Base-by-base conservation (phyloP, 495 filamentous ascomycete genomes). In the Cercophora newfieldiana region DNA sequence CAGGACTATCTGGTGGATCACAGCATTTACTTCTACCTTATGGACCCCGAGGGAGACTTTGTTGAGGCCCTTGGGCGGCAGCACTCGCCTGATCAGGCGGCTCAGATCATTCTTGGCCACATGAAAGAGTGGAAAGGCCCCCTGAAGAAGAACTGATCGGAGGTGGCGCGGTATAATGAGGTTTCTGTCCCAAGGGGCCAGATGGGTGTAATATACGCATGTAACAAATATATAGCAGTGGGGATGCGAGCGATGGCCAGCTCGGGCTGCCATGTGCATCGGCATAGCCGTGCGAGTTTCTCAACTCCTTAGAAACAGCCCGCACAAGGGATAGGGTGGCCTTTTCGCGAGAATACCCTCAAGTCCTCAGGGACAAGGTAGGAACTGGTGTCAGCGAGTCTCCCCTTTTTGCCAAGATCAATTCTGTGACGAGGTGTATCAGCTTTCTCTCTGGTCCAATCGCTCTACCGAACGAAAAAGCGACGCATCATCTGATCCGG, bases 11-110 rank as follows among this genome's bases (percentile, higher is more conserved):
- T 99, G 67, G 95, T 99, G 47, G 95, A 98, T 79, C 95, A 99
- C 80, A 97, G 92, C 73, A 98, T 99, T 68, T 99, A 99, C 82
- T 99, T 99, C 74, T 99, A 99, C 76, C 79, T 99, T 66, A 99
- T 99, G 95, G 93, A 97, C 78, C 95, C 95, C 50, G 96, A 99
- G 66, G 93, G 93, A 16, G 96, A 98, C 78, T 99, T 99, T 75
- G 94, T 99, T 25, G 95, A 99, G 81, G 96, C 93, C 25, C 89
- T 99, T 69, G 95, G 95, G 37, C 84, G 96, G 65, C 93, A 98
- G 78, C 93, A 97, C 81, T 94, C 89, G 26, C 91, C 94, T 16
- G 90, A 96, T 67, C 83, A 89, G 68, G 96, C 89, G 16, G 91
- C 94, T 51, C 90, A 87, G 78, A 81, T 97, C 54, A 97, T 98